A percentile compares a stretch with the other conserved stretches of the same genome.
Evolutionary conservation across 768 basidiomycete genomes (phyloP).

Genomic region (Chalciporus chontae): DNA sequence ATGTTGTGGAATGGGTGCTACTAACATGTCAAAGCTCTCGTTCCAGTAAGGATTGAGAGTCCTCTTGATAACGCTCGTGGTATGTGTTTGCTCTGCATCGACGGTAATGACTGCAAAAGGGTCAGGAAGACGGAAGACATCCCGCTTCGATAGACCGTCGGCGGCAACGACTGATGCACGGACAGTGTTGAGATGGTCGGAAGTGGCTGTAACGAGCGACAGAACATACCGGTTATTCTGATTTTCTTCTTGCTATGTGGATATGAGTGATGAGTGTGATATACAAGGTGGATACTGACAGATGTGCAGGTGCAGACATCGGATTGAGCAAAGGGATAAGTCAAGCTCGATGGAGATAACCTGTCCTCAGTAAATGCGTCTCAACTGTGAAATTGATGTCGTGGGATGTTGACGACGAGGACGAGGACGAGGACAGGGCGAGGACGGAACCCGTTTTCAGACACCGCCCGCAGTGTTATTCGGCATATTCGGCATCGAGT

Average conservation of each 20-base stretch:
- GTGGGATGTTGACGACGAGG: constrained; percentile 15
- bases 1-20: neutral
- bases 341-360: neutral
- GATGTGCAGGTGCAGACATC: constrained; percentile 29
- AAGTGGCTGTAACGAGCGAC: neutral
- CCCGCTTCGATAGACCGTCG: constrained; percentile 88
- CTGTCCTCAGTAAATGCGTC: neutral
- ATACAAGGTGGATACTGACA: constrained; percentile 18
- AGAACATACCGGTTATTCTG: constrained; percentile 63
- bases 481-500: constrained; percentile 9
- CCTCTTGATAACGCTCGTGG: constrained; percentile 96
- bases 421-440: constrained; percentile 6
- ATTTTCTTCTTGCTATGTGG: constrained; percentile 61
- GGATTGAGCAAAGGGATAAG: neutral
- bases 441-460: constrained; percentile 25
- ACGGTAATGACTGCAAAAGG: constrained; percentile 99
- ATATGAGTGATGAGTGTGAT: constrained; percentile 10
- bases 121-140: constrained; percentile 94
- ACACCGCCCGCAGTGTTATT: constrained; percentile 22
- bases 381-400: neutral
- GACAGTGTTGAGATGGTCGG: neutral
- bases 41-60: constrained; percentile 96
- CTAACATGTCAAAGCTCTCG: constrained; percentile 96
- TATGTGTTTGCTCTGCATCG: constrained; percentile 95
- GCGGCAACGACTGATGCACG: constrained; percentile 80